Conservation (phyloP, 2,329 filamentous ascomycete genomes). For the Thermochaetoides dissita region DNA sequence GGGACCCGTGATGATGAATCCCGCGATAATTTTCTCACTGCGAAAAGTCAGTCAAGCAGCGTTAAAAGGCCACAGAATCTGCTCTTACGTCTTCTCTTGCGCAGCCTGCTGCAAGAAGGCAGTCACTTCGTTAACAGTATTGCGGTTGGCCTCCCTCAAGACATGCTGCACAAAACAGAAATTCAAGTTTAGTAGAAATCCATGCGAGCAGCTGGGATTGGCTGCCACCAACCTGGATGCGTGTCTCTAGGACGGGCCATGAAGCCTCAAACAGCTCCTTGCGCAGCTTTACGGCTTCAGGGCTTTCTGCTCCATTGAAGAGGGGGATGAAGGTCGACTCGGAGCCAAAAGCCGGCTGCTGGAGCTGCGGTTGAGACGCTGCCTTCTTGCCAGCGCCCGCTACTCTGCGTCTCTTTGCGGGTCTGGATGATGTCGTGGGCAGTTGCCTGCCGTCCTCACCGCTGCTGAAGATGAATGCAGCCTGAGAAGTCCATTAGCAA, state of each 20-base stretch:
- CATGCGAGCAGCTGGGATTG: background rate
- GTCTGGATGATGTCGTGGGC: slow-evolving; percentile 20
- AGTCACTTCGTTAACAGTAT: slow-evolving; percentile 44
- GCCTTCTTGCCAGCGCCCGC: slow-evolving; percentile 13
- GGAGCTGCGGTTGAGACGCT: background rate
- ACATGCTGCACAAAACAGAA: slow-evolving; percentile 28
- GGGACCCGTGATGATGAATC: slow-evolving; percentile 63
- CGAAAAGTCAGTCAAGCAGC: slow-evolving; percentile 1
- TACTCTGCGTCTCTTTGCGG: slow-evolving; percentile 44
- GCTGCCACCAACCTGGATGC: slow-evolving; percentile 39
- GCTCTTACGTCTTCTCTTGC: slow-evolving; percentile 14
- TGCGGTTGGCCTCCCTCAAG: slow-evolving; percentile 45
- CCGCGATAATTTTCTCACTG: slow-evolving; percentile 45
- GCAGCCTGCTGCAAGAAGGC: slow-evolving; percentile 34
- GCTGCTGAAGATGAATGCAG: slow-evolving; percentile 47
- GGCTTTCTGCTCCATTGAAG: slow-evolving; percentile 39
- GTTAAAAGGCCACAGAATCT: background rate
- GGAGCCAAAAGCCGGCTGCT: slow-evolving; percentile 2
- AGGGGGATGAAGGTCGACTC: slow-evolving; percentile 34
- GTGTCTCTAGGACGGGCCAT: slow-evolving; percentile 50
- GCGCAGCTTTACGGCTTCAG: slow-evolving; percentile 36
- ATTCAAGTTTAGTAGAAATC: no score
- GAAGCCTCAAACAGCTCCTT: slow-evolving; percentile 44
- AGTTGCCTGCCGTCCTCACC: slow-evolving; percentile 18
- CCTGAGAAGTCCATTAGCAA: slow-evolving; percentile 24